A percentile compares a stretch with the other conserved stretches of the same genome.
These are phyloP conservation scores for Phytophthora pistaciae DNA, from an alignment of 352 stramenopile genomes.

Conservation along the genomic window DNA sequence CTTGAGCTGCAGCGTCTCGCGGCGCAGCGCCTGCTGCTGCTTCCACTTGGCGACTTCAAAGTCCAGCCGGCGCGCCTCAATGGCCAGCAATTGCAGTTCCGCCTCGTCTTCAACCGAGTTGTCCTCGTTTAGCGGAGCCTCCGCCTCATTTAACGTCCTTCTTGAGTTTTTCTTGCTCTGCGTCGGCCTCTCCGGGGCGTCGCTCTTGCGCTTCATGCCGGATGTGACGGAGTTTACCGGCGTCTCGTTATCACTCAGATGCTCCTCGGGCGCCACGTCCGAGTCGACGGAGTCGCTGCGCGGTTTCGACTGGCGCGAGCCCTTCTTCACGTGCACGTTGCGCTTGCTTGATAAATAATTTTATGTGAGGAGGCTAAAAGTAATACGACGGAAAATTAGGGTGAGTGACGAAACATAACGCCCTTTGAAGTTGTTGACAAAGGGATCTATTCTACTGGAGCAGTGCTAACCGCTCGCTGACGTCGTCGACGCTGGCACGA, in stretches of 20 bases:
- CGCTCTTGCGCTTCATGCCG: slow-evolving; percentile 24
- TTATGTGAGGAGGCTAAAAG: neutral
- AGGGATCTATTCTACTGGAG: slow-evolving; percentile 3
- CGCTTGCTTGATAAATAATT: no score
- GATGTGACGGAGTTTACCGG: neutral
- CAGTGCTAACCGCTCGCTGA: slow-evolving; percentile 10
- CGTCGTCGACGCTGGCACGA: slow-evolving; percentile 13
- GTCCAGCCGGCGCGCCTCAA: slow-evolving; percentile 25
- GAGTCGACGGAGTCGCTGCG: slow-evolving; percentile 10
- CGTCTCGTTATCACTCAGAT: neutral
- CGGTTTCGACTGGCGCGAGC: neutral
- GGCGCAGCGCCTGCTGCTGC: slow-evolving; percentile 27
- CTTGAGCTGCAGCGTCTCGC: slow-evolving; percentile 32
- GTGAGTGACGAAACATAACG: neutral
- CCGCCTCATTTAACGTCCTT: neutral
- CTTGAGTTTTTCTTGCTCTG: neutral
- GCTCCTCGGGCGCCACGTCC: neutral
- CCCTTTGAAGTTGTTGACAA: neutral
- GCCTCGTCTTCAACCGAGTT: slow-evolving; percentile 1
- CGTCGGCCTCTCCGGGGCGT: neutral
- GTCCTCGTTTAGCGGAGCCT: neutral
- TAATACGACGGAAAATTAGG: neutral
- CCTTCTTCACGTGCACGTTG: slow-evolving; percentile 17
- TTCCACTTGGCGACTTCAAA: slow-evolving; percentile 43
- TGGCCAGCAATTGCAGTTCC: slow-evolving; percentile 28